A percentile compares a stretch with the other conserved stretches of the same genome.
phyloP scores from a whole-genome alignment of 192 early-diverging fungal species.

The Pilobolus umbonatus region DNA sequence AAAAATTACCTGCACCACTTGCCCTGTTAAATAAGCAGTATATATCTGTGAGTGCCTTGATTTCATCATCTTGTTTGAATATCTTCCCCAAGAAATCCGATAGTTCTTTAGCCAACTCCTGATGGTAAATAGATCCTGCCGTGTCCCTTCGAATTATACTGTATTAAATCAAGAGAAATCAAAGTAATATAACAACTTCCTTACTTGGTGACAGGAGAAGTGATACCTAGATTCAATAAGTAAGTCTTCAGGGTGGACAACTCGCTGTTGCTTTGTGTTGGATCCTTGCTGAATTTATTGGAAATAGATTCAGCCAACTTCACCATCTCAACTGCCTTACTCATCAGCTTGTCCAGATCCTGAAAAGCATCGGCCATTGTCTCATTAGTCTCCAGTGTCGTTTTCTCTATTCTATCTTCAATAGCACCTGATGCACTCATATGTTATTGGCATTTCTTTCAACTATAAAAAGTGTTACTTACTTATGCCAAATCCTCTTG shows the following conservation, averaged over 20 bases:
- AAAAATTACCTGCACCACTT: constrained; percentile 68
- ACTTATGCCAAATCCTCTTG: constrained; percentile 23
- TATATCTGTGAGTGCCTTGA: constrained; percentile 81
- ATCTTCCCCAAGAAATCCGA: constrained; percentile 75
- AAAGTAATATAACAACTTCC: background rate
- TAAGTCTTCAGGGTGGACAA: constrained; percentile 57
- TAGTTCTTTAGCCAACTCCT: constrained; percentile 84
- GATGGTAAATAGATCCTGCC: constrained; percentile 80
- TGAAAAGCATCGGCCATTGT: constrained; percentile 78
- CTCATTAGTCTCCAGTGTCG: constrained; percentile 59
- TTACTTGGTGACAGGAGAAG: constrained; percentile 84
- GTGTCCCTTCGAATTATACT: constrained; percentile 42
- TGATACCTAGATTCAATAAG: constrained; percentile 85
- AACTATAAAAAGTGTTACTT: background rate
- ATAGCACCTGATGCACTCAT: constrained; percentile 50
- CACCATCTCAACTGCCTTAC: constrained; percentile 86
- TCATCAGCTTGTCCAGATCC: constrained; percentile 85
- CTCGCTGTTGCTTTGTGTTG: constrained; percentile 35
- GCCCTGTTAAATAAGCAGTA: constrained; percentile 96
- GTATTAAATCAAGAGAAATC: background rate
- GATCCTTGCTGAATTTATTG: constrained; percentile 43
- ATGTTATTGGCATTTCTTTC: background rate
- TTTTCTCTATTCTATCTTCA: constrained; percentile 57
- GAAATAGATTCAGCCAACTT: constrained; percentile 67
- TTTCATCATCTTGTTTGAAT: constrained; percentile 59